Evolutionary conservation across 176 grass and related monocot genomes (phyloP).

Genomic region (Juncus inflexus): DNA sequence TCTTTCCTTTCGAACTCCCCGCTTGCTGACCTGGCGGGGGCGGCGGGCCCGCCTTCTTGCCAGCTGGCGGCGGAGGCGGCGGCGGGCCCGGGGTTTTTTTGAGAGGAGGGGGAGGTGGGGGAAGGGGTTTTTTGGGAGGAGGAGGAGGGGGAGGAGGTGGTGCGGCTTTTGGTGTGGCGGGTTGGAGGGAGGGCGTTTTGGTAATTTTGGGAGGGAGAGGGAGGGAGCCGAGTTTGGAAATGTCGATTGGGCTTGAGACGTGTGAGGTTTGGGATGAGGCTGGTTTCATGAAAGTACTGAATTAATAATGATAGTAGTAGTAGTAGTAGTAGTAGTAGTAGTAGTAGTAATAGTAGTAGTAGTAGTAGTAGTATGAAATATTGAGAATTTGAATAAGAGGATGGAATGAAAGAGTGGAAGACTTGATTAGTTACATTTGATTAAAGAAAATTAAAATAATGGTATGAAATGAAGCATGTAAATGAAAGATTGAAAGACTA

Average conservation of each 20-base stretch:
- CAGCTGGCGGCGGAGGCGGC: conserved; percentile 42
- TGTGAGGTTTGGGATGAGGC: conserved; percentile 41
- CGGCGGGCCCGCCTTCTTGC: conserved; percentile 28
- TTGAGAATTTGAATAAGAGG: too few species aligned
- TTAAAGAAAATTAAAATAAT: too few species aligned
- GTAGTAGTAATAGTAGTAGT: too few species aligned
- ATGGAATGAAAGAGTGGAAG: too few species aligned
- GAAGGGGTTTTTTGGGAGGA: conserved; percentile 15
- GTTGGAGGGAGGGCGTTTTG: neutral
- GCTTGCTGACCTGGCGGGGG: conserved; percentile 20
- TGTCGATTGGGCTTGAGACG: conserved; percentile 40
- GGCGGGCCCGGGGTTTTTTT: conserved; percentile 16
- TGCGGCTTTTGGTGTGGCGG: conserved; percentile 13
- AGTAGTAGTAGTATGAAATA: too few species aligned
- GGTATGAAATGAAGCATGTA: too few species aligned
- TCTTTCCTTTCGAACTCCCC: conserved; percentile 26
- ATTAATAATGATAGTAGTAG: too few species aligned
- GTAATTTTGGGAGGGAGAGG: neutral
- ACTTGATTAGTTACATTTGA: too few species aligned
- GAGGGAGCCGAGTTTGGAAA: conserved; percentile 50
- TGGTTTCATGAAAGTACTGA: conserved; percentile 1
- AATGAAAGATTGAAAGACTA: too few species aligned
- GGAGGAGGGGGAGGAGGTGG: conserved; percentile 29
- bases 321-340: too few species aligned
- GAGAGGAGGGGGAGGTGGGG: conserved; percentile 39